A percentile compares a stretch with the other conserved stretches of the same genome.
Conservation (phyloP, 2,329 filamentous ascomycete genomes). For the Alternaria arbusti region DNA sequence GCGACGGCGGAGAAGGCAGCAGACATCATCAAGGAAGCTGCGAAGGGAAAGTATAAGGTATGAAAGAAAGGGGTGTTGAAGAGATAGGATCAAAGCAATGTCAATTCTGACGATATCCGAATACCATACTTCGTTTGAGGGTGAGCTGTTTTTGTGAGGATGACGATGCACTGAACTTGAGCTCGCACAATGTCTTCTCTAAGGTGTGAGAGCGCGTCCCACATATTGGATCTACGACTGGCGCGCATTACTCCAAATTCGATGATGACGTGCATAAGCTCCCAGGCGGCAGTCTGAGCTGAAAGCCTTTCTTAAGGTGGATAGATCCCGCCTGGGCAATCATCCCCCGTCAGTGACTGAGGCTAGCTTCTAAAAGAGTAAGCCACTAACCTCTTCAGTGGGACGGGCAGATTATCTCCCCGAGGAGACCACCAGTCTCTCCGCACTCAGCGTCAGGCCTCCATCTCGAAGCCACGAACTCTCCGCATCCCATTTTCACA, state of each 20-base stretch:
- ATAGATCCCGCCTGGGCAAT: background rate
- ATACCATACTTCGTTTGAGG: background rate
- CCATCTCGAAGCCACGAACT: background rate
- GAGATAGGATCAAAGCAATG: background rate
- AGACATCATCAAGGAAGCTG: conserved; percentile 12
- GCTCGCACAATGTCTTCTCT: background rate
- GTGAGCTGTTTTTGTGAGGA: background rate
- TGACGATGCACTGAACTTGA: background rate
- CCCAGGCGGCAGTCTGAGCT: background rate
- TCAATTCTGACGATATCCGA: background rate
- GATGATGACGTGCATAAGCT: background rate
- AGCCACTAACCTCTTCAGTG: background rate
- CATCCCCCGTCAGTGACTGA: background rate
- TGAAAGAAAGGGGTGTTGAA: background rate
- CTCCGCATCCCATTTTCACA: background rate
- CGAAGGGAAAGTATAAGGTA: background rate
- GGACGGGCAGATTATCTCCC: background rate
- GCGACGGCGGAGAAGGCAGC: conserved; percentile 27
- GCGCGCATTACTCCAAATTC: background rate
- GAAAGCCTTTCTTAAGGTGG: background rate
- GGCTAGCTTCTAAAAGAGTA: background rate
- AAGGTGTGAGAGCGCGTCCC: background rate
- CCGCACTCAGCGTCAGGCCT: background rate
- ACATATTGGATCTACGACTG: background rate
- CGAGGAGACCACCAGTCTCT: background rate